These are phyloP conservation scores for Alternaria gansuensis DNA, from an alignment of 2,329 filamentous ascomycete species.

Conservation along the genomic window DNA sequence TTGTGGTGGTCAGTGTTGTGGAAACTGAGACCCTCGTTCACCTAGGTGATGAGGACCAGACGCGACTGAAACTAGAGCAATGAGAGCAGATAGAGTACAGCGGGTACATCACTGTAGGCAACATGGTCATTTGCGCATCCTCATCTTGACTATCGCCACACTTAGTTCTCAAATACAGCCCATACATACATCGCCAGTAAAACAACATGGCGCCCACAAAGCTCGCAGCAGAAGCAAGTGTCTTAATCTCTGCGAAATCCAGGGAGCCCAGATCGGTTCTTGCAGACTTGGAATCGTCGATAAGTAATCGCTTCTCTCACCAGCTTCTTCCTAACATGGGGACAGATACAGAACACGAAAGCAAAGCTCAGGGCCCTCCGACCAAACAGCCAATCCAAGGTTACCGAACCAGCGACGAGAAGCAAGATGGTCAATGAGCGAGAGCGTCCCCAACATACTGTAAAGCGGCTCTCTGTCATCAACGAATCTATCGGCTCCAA, in stretches of 20 bases:
- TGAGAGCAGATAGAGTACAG: not conserved
- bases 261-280: not conserved
- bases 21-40: constrained; percentile 11
- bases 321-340: not conserved
- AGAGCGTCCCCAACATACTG: constrained; percentile 10
- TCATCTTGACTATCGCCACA: not conserved
- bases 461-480: constrained; percentile 8
- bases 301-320: constrained; percentile 5
- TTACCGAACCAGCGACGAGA: constrained; percentile 11
- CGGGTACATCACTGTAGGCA: not conserved
- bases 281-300: constrained; percentile 12
- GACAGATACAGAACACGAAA: constrained; percentile 18
- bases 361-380: constrained; percentile 15
- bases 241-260: not conserved
- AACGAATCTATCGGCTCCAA: not conserved
- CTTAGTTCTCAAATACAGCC: not conserved
- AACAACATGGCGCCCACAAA: constrained; percentile 12
- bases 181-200: not conserved
- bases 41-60: constrained; percentile 7
- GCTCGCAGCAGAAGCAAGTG: not conserved
- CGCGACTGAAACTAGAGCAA: not conserved
- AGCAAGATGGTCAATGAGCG: constrained; percentile 6
- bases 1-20: constrained; percentile 6
- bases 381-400: constrained; percentile 1
- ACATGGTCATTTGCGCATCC: not conserved